Conservation (phyloP, 2,329 filamentous ascomycete species). For the Aureobasidium sp. region DNA sequence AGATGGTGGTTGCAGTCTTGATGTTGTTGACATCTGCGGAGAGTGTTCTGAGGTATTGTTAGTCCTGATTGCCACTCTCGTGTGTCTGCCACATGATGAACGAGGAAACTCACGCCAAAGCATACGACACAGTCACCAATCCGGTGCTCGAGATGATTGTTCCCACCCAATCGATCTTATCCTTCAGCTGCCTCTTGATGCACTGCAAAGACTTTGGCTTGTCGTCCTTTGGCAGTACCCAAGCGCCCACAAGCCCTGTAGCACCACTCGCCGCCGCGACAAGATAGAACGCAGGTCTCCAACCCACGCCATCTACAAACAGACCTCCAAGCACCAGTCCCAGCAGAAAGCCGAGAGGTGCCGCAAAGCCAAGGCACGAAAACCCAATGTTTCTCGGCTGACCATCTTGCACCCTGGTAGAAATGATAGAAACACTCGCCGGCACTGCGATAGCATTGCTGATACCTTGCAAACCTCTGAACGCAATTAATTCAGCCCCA, state of each 20-base stretch:
- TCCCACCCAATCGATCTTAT: conserved; percentile 47
- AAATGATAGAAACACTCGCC: conserved; percentile 39
- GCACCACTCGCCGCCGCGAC: conserved; percentile 34
- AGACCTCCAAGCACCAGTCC: conserved; percentile 45
- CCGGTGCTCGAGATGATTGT: conserved; percentile 37
- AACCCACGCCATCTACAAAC: conserved; percentile 40
- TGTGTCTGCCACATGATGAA: too few species aligned
- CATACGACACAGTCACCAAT: conserved; percentile 43
- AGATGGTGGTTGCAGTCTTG: conserved; percentile 16
- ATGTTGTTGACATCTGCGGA: conserved; percentile 13
- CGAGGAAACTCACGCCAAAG: conserved; percentile 18
- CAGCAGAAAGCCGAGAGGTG: conserved; percentile 43
- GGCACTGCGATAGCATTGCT: conserved; percentile 12
- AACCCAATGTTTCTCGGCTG: conserved; percentile 44
- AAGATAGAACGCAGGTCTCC: conserved; percentile 45
- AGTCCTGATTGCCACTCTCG: neutral
- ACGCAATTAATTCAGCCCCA: conserved; percentile 18
- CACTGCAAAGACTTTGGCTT: conserved; percentile 19
- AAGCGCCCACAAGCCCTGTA: conserved; percentile 31
- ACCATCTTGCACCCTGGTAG: conserved; percentile 39
- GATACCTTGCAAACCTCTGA: conserved; percentile 12
- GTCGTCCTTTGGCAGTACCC: conserved; percentile 27
- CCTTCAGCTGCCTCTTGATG: conserved; percentile 22
- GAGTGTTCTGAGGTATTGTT: neutral
- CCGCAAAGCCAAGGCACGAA: conserved; percentile 40